Evolutionary conservation across 192 early-diverging fungal genomes (phyloP).

Genomic region (Entomortierella lignicola): DNA sequence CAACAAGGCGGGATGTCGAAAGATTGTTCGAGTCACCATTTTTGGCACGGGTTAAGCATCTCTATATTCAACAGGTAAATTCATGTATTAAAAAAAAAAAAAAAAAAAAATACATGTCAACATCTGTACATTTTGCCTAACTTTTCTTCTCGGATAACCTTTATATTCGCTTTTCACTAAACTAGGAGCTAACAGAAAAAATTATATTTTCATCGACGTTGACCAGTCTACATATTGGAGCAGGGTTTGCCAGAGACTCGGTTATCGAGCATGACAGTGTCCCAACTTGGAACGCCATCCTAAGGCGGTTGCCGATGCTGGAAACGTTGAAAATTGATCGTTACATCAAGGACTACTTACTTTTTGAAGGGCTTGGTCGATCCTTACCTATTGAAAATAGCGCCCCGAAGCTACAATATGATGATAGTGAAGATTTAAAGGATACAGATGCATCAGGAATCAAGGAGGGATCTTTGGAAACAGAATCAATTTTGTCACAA

Average conservation of each 20-base stretch:
- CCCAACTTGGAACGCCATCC: conserved; percentile 16
- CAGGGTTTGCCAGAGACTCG: conserved; percentile 2
- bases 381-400: no score
- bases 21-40: conserved; percentile 11
- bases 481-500: not conserved
- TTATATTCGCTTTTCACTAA: not conserved
- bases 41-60: conserved; percentile 11
- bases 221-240: conserved; percentile 34
- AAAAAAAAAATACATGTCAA: not conserved
- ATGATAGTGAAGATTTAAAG: not conserved
- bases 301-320: conserved; percentile 10
- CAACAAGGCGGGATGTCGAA: conserved; percentile 7
- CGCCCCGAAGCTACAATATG: not conserved
- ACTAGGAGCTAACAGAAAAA: conserved; percentile 14
- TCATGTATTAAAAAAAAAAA: not conserved
- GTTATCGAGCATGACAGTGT: conserved; percentile 11
- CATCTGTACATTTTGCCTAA: not conserved
- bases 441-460: not conserved
- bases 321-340: conserved; percentile 27
- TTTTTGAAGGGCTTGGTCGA: conserved; percentile 30
- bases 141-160: not conserved
- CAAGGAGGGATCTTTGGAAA: not conserved
- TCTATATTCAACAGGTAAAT: conserved; percentile 43
- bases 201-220: conserved; percentile 14
- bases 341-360: conserved; percentile 7